Evolutionary conservation across 495 filamentous ascomycete species (phyloP).

Genomic region (Thozetella sp.): DNA sequence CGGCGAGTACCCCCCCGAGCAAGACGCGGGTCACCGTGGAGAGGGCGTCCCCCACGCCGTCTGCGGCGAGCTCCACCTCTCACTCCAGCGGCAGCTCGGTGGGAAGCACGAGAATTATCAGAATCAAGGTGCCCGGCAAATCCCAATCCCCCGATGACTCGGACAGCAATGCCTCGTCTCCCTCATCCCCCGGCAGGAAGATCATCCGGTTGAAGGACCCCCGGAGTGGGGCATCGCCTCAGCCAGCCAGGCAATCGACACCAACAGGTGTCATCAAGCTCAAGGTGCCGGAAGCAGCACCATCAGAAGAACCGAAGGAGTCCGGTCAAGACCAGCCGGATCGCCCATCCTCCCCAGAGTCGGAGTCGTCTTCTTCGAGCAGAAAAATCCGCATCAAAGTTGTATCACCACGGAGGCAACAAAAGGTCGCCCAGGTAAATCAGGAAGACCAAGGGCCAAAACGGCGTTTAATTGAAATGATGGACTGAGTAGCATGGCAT

Average conservation of each 20-base stretch:
- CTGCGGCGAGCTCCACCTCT: neutral
- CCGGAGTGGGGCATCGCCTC: neutral
- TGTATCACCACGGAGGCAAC: neutral
- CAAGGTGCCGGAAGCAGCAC: neutral
- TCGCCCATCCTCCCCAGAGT: constrained; percentile 6
- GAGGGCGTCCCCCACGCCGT: neutral
- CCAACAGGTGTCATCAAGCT: constrained; percentile 7
- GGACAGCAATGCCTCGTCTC: neutral
- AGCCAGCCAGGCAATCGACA: neutral
- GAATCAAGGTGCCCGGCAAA: constrained; percentile 12
- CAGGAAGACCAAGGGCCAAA: neutral
- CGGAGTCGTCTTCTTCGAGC: constrained; percentile 1
- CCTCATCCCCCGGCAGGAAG: neutral
- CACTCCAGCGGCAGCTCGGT: neutral
- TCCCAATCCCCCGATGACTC: neutral
- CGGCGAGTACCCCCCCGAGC: constrained; percentile 8
- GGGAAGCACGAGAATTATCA: constrained; percentile 13
- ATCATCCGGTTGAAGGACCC: constrained; percentile 4
- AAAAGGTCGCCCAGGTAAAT: neutral
- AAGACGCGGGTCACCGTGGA: constrained; percentile 13
- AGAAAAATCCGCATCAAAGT: constrained; percentile 5
- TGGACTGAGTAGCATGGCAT: neutral
- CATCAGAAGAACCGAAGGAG: neutral
- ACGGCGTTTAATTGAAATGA: neutral
- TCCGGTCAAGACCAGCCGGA: neutral